Conservation (phyloP, 306 rosid genomes). For the Vigna nakashimae region DNA sequence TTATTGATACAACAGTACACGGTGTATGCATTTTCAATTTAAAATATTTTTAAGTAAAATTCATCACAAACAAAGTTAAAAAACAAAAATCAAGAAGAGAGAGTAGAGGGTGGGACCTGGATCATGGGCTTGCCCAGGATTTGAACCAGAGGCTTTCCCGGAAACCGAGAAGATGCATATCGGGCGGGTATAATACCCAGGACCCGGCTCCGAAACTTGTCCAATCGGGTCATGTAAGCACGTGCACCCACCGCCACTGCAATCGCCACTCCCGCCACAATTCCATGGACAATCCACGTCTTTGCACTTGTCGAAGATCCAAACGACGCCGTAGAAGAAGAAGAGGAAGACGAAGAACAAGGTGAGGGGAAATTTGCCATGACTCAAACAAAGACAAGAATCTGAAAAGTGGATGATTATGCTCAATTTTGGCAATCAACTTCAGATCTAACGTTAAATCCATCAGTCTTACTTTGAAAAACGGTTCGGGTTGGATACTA, state of each 20-base stretch:
- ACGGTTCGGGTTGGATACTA: no score
- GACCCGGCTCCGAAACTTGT: constrained; percentile 84
- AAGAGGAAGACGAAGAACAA: constrained; percentile 47
- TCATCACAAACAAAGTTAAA: no score
- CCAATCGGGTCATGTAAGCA: constrained; percentile 57
- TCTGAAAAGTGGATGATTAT: background rate
- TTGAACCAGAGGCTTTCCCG: constrained; percentile 86
- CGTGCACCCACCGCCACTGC: constrained; percentile 82
- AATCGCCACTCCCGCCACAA: constrained; percentile 73
- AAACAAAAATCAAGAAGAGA: background rate
- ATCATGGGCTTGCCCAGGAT: constrained; percentile 99
- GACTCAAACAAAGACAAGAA: background rate
- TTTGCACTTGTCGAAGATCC: constrained; percentile 62
- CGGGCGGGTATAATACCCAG: constrained; percentile 96
- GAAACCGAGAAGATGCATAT: constrained; percentile 80
- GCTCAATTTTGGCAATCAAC: background rate
- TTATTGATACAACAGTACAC: no score
- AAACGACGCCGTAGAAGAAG: constrained; percentile 57
- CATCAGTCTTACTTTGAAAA: no score
- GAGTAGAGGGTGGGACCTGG: constrained; percentile 55
- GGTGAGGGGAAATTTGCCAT: constrained; percentile 52
- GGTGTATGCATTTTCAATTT: no score
- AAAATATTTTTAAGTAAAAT: no score
- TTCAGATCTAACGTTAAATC: background rate
- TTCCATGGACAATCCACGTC: constrained; percentile 76